Conservation (phyloP, 2,329 filamentous ascomycete species). For the Leptographium flavum region DNA sequence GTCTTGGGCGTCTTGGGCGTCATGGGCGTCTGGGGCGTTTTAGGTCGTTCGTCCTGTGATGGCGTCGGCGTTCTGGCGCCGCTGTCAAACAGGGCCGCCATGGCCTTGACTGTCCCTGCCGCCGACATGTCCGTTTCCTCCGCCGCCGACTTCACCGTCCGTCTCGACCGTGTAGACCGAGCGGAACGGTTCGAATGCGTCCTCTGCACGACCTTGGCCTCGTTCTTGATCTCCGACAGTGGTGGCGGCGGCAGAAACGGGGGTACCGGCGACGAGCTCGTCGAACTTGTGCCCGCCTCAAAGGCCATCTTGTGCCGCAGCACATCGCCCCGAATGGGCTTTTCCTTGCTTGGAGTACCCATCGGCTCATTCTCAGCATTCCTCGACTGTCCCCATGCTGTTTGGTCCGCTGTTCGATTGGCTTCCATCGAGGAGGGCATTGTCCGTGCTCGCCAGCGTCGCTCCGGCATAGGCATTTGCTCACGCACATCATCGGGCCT, state of each 20-base stretch:
- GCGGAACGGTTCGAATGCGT: background rate
- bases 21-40: background rate
- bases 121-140: slow-evolving; percentile 11
- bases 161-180: too few species aligned
- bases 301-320: background rate
- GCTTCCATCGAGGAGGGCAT: background rate
- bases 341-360: too few species aligned
- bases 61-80: slow-evolving; percentile 10
- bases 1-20: slow-evolving; percentile 10
- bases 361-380: background rate
- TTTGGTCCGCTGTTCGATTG: background rate
- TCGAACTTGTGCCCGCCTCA: background rate
- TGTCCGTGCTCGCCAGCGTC: background rate
- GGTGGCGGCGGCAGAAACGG: slow-evolving; percentile 3
- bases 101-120: slow-evolving; percentile 26
- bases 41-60: too few species aligned
- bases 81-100: slow-evolving; percentile 37
- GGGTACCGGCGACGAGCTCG: too few species aligned
- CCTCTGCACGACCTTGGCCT: background rate
- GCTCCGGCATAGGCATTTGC: background rate
- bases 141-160: slow-evolving; percentile 1
- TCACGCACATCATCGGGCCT: too few species aligned
- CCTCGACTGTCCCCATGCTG: background rate
- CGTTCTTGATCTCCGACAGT: slow-evolving; percentile 7
- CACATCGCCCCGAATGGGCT: background rate